These are phyloP conservation scores for Alternaria brassicicola DNA, from an alignment of 2,329 filamentous ascomycete species.

Conservation along the genomic window DNA sequence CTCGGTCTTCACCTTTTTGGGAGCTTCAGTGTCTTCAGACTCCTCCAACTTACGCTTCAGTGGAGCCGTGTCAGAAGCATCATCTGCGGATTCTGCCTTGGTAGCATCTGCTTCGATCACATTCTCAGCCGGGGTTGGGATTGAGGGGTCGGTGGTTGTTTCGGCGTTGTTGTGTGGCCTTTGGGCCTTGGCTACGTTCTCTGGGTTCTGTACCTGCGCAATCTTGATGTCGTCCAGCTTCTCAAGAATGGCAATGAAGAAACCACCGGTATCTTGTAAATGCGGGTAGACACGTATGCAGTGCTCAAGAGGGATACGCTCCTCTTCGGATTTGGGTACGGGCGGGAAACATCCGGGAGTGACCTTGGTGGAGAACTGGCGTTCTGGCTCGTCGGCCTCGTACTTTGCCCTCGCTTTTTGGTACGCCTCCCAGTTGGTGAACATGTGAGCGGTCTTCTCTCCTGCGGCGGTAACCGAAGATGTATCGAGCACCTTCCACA, in stretches of 20 bases:
- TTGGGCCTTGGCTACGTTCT: conserved; percentile 34
- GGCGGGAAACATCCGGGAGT: conserved; percentile 84
- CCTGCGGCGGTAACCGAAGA: conserved; percentile 33
- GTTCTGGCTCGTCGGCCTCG: conserved; percentile 64
- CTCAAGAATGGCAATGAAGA: conserved; percentile 95
- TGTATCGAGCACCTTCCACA: conserved; percentile 80
- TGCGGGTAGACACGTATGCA: conserved; percentile 96
- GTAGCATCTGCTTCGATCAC: conserved; percentile 31
- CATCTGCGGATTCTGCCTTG: conserved; percentile 19
- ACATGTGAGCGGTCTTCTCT: conserved; percentile 79
- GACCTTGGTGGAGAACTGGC: conserved; percentile 57
- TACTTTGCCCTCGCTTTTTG: conserved; percentile 69
- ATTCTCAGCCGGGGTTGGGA: conserved; percentile 36
- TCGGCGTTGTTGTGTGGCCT: conserved; percentile 23
- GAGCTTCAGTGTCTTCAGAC: conserved; percentile 29
- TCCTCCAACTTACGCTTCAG: conserved; percentile 52
- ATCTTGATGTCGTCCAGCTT: conserved; percentile 74
- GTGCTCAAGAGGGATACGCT: conserved; percentile 76
- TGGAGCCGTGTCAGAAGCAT: conserved; percentile 20
- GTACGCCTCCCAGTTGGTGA: conserved; percentile 83
- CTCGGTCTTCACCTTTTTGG: conserved; percentile 47
- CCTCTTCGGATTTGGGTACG: conserved; percentile 58
- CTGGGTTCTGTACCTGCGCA: conserved; percentile 35
- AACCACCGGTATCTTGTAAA: conserved; percentile 92
- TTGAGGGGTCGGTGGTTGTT: conserved; percentile 26